These are phyloP conservation scores for Xylaria longipes DNA, from an alignment of 495 filamentous ascomycete genomes.

Conservation along the genomic window DNA sequence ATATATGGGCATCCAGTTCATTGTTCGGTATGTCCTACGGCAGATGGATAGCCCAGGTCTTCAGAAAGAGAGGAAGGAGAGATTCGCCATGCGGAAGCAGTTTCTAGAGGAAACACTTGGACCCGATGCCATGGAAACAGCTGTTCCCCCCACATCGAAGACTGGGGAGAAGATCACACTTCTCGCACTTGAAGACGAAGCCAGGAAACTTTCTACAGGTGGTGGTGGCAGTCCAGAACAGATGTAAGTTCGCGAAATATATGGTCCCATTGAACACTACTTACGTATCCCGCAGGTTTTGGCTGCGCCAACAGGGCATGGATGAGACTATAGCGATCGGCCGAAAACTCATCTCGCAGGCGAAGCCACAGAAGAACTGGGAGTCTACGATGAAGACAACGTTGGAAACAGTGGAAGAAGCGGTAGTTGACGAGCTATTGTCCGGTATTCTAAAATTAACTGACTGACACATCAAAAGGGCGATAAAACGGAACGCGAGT, in stretches of 20 bases:
- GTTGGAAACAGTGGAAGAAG: constrained; percentile 20
- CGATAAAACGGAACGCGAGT: constrained; percentile 1
- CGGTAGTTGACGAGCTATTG: constrained; percentile 17
- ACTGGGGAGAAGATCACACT: constrained; percentile 57
- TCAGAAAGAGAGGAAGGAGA: constrained; percentile 77
- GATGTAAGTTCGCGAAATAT: constrained; percentile 40
- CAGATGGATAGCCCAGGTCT: constrained; percentile 86
- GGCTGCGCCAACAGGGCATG: constrained; percentile 48
- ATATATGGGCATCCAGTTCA: constrained; percentile 75
- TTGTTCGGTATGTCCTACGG: constrained; percentile 70
- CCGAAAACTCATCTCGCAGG: constrained; percentile 35
- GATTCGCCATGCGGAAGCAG: constrained; percentile 74
- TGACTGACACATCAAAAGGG: background rate
- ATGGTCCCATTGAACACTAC: background rate
- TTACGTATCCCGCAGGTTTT: constrained; percentile 40
- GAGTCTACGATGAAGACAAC: constrained; percentile 9
- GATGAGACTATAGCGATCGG: constrained; percentile 49
- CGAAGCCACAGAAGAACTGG: constrained; percentile 28
- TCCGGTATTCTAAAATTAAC: constrained; percentile 7
- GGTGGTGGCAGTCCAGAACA: constrained; percentile 61
- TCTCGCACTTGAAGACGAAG: constrained; percentile 68
- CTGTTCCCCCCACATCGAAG: constrained; percentile 40
- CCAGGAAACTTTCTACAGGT: constrained; percentile 59
- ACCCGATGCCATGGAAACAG: constrained; percentile 48
- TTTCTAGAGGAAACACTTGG: constrained; percentile 69